Evolutionary conservation across 208 protist genomes (phyloP), one percentile per base, ranked within the genome.

Genomic region (Crithidia mellificae): DNA sequence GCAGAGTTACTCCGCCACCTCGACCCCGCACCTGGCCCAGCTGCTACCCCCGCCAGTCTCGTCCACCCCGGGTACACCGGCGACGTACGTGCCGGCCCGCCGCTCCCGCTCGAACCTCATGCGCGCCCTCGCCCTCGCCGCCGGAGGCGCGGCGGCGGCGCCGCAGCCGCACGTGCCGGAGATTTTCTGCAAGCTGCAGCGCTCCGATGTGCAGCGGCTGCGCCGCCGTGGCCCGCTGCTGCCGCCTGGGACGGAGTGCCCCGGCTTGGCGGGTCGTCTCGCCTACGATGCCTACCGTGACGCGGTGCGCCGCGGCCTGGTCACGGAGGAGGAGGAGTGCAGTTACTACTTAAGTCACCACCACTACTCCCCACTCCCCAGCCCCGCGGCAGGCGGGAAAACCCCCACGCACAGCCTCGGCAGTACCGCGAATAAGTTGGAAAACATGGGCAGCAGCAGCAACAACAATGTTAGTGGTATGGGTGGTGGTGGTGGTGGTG

Each of bases 211-310:
- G 43, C 71, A 69, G 61, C 61, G 63, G 20, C 47, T 53, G 36
- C 71, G 63, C 15, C 59, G 36, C 2, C 62, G 62, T 14, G 27
- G 39, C 3, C 63, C 54, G 36, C 27, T 32, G 11, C 41, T 39
- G 41, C 63, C 56, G 14, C 55, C 63, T 2, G 63, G 63, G 5
- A 71, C 54, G 49, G 36, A 50, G 36, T 77, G 71, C 22, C 71
- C 71, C 2, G 71, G 71, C 0, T 36, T 70, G 47, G 71, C 62
- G 6, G 47, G 41, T 6, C 51, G 68, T 2, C 44, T 74, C 7
- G 68, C 68, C 59, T 74, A 53, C 59, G 68, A 66, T 14, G 68
- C 68, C 32, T 67, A 74, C 53, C 68, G 68, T 19, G 68, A 47
- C 17, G 68, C 68, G 8, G 59, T 74, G 7, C 57, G 57, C 12